These are phyloP conservation scores for Solanum hybrid DNA, from an alignment of 305 asterid genomes.

Conservation along the genomic window DNA sequence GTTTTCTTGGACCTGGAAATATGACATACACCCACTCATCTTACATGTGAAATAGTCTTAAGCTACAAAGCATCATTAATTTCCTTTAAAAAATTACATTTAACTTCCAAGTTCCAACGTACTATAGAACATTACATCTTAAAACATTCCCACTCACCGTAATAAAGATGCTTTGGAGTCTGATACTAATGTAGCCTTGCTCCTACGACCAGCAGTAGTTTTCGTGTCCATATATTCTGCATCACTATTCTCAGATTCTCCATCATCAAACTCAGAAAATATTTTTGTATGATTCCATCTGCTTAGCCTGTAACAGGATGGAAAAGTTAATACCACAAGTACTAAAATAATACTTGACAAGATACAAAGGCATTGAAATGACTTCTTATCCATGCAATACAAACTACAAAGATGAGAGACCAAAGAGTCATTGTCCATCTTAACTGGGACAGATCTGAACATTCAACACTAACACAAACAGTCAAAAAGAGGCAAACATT, in stretches of 20 bases:
- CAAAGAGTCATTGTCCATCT: background rate
- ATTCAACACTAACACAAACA: background rate
- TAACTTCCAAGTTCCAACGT: background rate
- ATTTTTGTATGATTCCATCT: constrained; percentile 86
- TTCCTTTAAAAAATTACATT: background rate
- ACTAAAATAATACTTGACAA: background rate
- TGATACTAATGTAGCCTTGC: constrained; percentile 30
- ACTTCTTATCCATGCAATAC: background rate
- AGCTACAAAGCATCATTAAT: background rate
- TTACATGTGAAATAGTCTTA: background rate
- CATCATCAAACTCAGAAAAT: constrained; percentile 78
- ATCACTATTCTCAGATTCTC: constrained; percentile 45
- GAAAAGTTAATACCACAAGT: background rate
- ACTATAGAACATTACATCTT: background rate
- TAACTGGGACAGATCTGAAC: background rate
- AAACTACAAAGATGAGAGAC: background rate
- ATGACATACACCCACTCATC: background rate
- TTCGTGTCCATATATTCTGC: constrained; percentile 32
- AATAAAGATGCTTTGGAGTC: constrained; percentile 46
- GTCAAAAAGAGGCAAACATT: background rate
- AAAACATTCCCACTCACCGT: constrained; percentile 36
- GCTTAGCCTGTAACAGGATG: constrained; percentile 51
- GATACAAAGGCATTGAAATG: background rate
- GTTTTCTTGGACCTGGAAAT: constrained; percentile 52
- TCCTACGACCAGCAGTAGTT: constrained; percentile 35